Conservation (phyloP, 139 green algal species). For the Mesotaenium endlicherianum region DNA sequence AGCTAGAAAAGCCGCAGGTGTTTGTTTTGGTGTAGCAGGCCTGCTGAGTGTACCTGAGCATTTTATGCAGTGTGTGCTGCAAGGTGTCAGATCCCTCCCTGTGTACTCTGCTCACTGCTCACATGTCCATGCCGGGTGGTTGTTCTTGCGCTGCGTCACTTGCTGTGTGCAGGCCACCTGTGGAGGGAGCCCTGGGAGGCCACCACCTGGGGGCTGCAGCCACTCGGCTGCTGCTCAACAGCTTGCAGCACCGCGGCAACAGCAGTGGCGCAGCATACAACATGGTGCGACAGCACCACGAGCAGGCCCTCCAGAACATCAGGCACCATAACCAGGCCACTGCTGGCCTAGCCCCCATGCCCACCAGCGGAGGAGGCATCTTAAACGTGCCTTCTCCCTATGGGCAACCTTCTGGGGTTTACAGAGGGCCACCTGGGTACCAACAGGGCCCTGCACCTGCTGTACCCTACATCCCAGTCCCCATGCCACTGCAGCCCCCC, state of each 20-base stretch:
- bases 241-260: not conserved
- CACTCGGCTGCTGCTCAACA: constrained; percentile 32
- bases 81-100: too few species aligned
- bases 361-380: not conserved
- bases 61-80: not conserved
- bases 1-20: not conserved
- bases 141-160: too few species aligned
- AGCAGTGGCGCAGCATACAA: not conserved
- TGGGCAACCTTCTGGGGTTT: too few species aligned
- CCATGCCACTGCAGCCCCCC: too few species aligned
- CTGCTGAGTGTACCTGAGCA: not conserved
- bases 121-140: too few species aligned
- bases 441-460: too few species aligned
- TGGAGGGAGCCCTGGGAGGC: constrained; percentile 23
- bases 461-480: too few species aligned
- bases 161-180: constrained; percentile 13
- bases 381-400: not conserved
- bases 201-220: constrained; percentile 22
- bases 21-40: not conserved
- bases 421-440: too few species aligned
- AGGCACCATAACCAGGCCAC: not conserved
- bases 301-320: not conserved
- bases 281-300: not conserved
- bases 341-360: not conserved
- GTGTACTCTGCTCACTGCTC: not conserved